Base-by-base conservation (phyloP, 2,329 filamentous ascomycete species). In the Cadophora luteo-olivacea region DNA sequence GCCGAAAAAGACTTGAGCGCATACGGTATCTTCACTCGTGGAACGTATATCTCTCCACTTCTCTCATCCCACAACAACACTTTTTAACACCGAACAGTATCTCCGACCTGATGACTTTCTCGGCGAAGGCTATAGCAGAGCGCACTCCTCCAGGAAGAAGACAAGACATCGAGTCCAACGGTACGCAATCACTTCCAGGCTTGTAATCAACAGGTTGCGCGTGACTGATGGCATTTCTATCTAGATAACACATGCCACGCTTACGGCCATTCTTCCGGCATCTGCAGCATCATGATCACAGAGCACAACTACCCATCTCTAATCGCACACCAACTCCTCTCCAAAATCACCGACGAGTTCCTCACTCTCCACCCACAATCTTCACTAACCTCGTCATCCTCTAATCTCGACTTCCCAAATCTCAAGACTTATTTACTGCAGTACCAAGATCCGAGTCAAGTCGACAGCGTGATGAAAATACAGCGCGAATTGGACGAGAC, bases 401-500 rank as follows among this genome's bases (percentile, higher is more conserved):
- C 85, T 77, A 83, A 75, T 66, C 81, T 92, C 64, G 78, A 84
- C 25, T 91, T 94, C 78, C 91, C 92, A 55, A 86, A 91, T 78
- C 85, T 98, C 66, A 90, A 92, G 79, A 91, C 93, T 52, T 97
- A 97, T 81, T 85, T 92, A 61, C 78, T 81, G 51, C 89, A 91
- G 74, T 78, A 78, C 54, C 76, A 78, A 83, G 92, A 97, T 80
- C 94, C 95, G 14, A 85, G 90, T 77, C 87, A 97, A 82, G 94
- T 93, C 73, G 94, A 97, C 82, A 95, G 91, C 81, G 97, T 98
- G 79, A 88, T 93, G 84, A 94, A 93, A 85, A 97, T 99, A 76
- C 95, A 98, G 81, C 91, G 93, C 82, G 94, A 99, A 83, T 86
- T 99, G 70, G 94, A 98, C 78, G 94, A 97, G 85, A 98, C 95